Conservation (phyloP, 805 yeast species). For the Candida fluviatilis region DNA sequence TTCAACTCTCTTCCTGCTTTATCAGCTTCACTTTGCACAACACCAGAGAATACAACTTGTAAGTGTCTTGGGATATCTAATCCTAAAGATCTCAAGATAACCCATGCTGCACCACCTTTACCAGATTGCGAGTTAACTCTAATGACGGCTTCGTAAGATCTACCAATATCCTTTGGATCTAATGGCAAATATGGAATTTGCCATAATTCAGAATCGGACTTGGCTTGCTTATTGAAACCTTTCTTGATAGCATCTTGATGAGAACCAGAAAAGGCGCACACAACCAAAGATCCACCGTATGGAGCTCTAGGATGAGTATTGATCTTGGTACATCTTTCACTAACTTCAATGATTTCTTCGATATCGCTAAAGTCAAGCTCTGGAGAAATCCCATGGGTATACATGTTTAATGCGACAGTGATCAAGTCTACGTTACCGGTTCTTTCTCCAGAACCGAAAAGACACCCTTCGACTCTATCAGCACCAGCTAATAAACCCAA, state of each 20-base stretch:
- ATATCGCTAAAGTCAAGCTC: conserved; percentile 68
- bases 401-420: conserved; percentile 72
- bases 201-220: conserved; percentile 43
- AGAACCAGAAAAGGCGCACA: conserved; percentile 73
- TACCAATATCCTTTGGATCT: conserved; percentile 78
- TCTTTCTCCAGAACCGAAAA: conserved; percentile 81
- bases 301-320: conserved; percentile 75
- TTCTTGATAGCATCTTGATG: conserved; percentile 71
- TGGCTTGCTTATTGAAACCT: conserved; percentile 54
- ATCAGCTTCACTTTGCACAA: conserved; percentile 66
- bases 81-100: conserved; percentile 64
- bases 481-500: conserved; percentile 79
- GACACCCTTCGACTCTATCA: conserved; percentile 80
- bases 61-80: conserved; percentile 69
- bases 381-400: conserved; percentile 74
- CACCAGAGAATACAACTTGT: conserved; percentile 63
- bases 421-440: conserved; percentile 80
- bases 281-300: conserved; percentile 75
- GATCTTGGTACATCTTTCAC: conserved; percentile 74
- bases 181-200: conserved; percentile 72
- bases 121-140: conserved; percentile 86
- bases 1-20: conserved; percentile 64
- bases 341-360: conserved; percentile 60
- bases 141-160: conserved; percentile 77
- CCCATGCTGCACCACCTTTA: conserved; percentile 87